Evolutionary conservation across 257 asterid species (phyloP).

Genomic region (Misopates orontium): DNA sequence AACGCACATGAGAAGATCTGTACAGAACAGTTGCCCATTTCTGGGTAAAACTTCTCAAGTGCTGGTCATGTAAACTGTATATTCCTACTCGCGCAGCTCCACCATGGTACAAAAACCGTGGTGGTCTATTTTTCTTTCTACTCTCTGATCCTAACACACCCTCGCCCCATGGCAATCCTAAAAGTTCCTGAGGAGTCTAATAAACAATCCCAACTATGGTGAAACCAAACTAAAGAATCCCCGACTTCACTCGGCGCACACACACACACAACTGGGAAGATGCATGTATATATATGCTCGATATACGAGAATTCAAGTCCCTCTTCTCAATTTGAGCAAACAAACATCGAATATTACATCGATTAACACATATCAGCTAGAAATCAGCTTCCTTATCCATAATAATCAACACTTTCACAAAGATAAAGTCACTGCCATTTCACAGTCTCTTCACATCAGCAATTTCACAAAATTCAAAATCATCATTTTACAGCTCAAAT

Average conservation of each 20-base stretch:
- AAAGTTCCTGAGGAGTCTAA: not conserved
- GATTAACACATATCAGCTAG: not conserved
- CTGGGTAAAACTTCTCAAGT: not conserved
- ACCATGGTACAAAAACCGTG: not conserved
- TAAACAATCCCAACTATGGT: not conserved
- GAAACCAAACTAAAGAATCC: not conserved
- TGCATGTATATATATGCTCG: too few species aligned
- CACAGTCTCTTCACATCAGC: constrained; percentile 1
- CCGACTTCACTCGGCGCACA: too few species aligned
- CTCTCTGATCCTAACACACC: not conserved
- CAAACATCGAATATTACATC: not conserved
- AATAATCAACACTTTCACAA: not conserved
- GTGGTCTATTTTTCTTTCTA: not conserved
- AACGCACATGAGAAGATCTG: not conserved
- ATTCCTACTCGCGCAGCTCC: not conserved
- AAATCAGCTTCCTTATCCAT: not conserved
- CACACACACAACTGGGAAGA: too few species aligned
- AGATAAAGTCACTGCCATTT: not conserved
- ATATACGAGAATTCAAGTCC: not conserved
- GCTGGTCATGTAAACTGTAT: not conserved
- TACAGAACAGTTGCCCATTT: not conserved
- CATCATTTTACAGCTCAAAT: not conserved
- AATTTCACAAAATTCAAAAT: not conserved
- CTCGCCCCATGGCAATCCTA: not conserved
- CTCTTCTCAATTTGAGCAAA: not conserved